Conservation (phyloP, 192 early-diverging fungal genomes). For the Coemansia sp. region DNA sequence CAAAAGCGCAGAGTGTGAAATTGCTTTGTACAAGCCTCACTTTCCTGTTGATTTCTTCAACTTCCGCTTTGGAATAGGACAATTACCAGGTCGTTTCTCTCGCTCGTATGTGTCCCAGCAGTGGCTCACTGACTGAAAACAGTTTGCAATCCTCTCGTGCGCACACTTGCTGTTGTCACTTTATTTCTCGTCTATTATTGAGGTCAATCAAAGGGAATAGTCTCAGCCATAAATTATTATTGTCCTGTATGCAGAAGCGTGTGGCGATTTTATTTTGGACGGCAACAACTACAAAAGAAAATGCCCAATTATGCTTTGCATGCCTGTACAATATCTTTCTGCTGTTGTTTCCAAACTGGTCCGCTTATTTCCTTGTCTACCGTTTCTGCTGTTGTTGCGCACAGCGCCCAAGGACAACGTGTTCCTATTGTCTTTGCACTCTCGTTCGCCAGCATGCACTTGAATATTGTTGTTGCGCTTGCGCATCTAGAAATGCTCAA, state of each 20-base stretch:
- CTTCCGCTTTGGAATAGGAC: neutral
- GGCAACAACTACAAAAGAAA: neutral
- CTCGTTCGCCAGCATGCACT: neutral
- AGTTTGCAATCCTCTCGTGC: neutral
- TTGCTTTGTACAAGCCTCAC: slow-evolving; percentile 2
- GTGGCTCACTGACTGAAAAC: neutral
- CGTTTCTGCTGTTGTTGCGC: too few relatives aligned
- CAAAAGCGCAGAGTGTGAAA: neutral
- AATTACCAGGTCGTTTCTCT: neutral
- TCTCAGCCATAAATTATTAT: neutral
- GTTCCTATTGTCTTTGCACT: neutral
- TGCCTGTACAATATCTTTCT: neutral
- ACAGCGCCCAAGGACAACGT: neutral
- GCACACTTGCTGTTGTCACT: neutral
- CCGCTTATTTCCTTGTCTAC: neutral
- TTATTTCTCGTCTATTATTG: neutral
- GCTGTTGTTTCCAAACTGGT: neutral
- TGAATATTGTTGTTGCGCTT: neutral
- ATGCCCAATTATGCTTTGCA: neutral
- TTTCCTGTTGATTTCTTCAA: slow-evolving; percentile 1
- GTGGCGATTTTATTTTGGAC: neutral
- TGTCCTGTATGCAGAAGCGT: slow-evolving; percentile 3
- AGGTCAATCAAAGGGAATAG: neutral
- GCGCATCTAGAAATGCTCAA: neutral
- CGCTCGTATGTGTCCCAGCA: neutral